Base-by-base conservation (phyloP, 1,284 basidiomycete species). In the Cryptococcus maquisensis region DNA sequence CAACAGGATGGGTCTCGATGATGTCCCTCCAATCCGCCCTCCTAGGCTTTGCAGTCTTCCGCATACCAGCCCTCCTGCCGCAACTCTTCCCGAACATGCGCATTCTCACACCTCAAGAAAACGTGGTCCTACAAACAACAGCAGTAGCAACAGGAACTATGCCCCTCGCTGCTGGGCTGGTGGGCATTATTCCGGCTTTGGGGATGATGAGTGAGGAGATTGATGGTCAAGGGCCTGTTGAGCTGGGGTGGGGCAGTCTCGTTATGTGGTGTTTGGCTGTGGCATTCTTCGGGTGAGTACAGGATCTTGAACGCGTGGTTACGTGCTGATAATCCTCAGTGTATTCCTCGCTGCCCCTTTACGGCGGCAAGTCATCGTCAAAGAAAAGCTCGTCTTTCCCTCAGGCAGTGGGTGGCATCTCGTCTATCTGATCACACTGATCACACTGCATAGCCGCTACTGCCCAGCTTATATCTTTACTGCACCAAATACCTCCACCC, bases 21-120 rank as follows among this genome's bases (percentile, higher is more conserved):
- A 97, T 96, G 93, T 93, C 91, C 3, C 82, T 96, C 7, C 93
- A 98, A 69, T 90, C 89, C 1, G 88, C 90, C 18, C 80, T 98
- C 26, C 86, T 98, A 35, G 94, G 93, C 7, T 97, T 88, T 73
- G 84, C 93, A 2, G 74, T 96, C 51, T 93, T 93, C 57, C 76
- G 77, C 55, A 79, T 86, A 51, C 77, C 88, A 57, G 76, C 75
- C 1, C 51, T 54, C 36, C 79, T 88, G 16, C 84, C 84, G 1
- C 80, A 57, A 12, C 61, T 75, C 24, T 71, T 77, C 54, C 65
- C 59, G 0, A 24, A 39, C 4, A 45, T 54, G 44, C 56, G 60
- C 10, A 68, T 88, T 0, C 82, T 97, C 32, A 86, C 86, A 10
- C 84, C 90, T 0, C 88, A 92, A 73, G 91, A 96, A 72, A 90